Percentiles rank a stretch among this genome's conserved stretches.
Evolutionary conservation across 2,329 filamentous ascomycete genomes (phyloP).

Genomic region (Cladosporium sp.): DNA sequence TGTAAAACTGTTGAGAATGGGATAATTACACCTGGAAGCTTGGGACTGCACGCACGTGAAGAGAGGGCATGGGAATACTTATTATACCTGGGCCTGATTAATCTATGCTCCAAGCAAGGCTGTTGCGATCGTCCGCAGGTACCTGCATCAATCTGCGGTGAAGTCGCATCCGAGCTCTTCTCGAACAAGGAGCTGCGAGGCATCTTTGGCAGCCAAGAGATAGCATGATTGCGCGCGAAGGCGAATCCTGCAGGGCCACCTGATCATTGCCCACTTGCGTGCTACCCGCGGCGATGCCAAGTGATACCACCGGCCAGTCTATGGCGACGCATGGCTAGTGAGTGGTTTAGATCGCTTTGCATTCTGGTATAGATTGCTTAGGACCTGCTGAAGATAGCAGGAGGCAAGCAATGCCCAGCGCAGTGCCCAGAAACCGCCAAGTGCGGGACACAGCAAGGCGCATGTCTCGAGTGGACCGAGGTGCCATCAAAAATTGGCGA

Average conservation of each 20-base stretch:
- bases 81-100: neutral
- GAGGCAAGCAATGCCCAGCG: neutral
- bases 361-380: conserved; percentile 1
- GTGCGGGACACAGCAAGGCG: conserved; percentile 1
- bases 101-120: neutral
- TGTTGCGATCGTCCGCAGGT: neutral
- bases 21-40: neutral
- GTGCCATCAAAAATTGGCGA: neutral
- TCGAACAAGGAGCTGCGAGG: conserved; percentile 1
- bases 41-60: neutral
- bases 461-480: neutral
- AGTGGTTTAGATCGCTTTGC: neutral
- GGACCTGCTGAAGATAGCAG: conserved; percentile 8
- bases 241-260: neutral
- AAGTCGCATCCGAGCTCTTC: neutral
- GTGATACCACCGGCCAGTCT: neutral
- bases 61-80: neutral
- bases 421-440: conserved; percentile 1
- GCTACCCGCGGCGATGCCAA: neutral
- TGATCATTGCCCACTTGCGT: neutral
- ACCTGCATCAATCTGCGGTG: neutral
- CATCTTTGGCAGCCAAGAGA: neutral
- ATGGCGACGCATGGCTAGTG: neutral
- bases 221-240: neutral
- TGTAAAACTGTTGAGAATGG: neutral